phyloP scores from a whole-genome alignment of 75 land plant genomes.

The Cryptomeria japonica region DNA sequence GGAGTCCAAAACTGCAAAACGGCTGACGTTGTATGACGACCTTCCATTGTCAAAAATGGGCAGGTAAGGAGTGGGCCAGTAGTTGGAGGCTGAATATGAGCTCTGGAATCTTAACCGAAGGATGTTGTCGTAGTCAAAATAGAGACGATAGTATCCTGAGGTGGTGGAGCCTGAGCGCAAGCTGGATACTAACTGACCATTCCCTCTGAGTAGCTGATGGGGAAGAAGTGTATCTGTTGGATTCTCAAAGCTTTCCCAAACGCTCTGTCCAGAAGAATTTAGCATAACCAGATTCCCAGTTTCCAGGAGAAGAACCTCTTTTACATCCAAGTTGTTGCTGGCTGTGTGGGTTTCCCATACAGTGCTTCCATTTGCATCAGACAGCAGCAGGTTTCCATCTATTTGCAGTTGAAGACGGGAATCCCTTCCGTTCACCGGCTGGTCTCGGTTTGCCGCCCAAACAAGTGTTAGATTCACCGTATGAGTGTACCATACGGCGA shows the following conservation, averaged over 20 bases:
- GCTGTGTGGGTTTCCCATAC: conserved; percentile 20
- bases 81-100: not conserved
- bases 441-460: not conserved
- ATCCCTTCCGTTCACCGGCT: not conserved
- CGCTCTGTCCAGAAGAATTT: too few species aligned
- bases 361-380: not conserved
- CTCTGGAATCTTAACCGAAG: not conserved
- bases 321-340: not conserved
- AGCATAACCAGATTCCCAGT: conserved; percentile 24
- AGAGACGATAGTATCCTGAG: too few species aligned
- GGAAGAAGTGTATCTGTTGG: conserved; percentile 32
- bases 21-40: not conserved
- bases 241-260: conserved; percentile 32
- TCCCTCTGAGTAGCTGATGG: conserved; percentile 14
- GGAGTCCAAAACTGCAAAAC: not conserved
- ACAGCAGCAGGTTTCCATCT: conserved; percentile 4
- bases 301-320: not conserved
- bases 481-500: not conserved
- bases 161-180: not conserved
- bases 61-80: not conserved
- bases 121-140: not conserved
- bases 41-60: not conserved
- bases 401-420: not conserved
- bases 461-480: not conserved
- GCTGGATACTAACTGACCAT: not conserved